Evolutionary conservation across 164 flowering plant genomes (phyloP).

Genomic region (Vitis riparia): DNA sequence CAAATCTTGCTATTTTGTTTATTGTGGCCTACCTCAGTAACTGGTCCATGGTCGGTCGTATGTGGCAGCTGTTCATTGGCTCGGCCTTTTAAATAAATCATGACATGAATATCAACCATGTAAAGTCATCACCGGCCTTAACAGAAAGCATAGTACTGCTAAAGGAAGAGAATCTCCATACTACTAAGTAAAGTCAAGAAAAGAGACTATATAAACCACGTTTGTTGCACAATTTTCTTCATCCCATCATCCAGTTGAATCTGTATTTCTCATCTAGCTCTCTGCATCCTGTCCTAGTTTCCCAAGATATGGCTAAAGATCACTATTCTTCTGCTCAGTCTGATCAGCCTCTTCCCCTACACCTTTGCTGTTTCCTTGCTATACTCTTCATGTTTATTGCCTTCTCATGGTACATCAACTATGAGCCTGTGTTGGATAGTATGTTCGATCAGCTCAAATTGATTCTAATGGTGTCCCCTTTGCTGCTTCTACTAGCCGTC

Average conservation of each 20-base stretch:
- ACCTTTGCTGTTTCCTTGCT: conserved; percentile 58
- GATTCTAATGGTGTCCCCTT: conserved; percentile 30
- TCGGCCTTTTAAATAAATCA: neutral
- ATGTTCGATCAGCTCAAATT: conserved; percentile 36
- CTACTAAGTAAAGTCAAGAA: conserved; percentile 15
- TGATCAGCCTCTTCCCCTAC: conserved; percentile 42
- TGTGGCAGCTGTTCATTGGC: conserved; percentile 31
- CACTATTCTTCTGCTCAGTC: conserved; percentile 14
- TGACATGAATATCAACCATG: conserved; percentile 22
- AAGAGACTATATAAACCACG: conserved; percentile 3
- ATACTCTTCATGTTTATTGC: conserved; percentile 45
- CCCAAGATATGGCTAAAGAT: conserved; percentile 12
- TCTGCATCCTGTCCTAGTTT: neutral
- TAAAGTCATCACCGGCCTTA: conserved; percentile 23
- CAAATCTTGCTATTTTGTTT: no score
- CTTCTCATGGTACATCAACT: conserved; percentile 67
- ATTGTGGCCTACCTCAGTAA: neutral
- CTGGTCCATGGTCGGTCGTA: conserved; percentile 43
- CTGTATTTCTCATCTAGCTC: neutral
- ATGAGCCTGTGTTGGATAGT: conserved; percentile 52
- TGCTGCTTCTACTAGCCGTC: conserved; percentile 30
- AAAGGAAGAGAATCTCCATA: conserved; percentile 13
- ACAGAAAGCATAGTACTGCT: conserved; percentile 14
- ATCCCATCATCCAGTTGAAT: no score
- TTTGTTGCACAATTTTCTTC: neutral